These are phyloP conservation scores for barley (Hordeum vulgare) DNA, from an alignment of 176 grass and related monocot species.

Conservation along the genomic window DNA sequence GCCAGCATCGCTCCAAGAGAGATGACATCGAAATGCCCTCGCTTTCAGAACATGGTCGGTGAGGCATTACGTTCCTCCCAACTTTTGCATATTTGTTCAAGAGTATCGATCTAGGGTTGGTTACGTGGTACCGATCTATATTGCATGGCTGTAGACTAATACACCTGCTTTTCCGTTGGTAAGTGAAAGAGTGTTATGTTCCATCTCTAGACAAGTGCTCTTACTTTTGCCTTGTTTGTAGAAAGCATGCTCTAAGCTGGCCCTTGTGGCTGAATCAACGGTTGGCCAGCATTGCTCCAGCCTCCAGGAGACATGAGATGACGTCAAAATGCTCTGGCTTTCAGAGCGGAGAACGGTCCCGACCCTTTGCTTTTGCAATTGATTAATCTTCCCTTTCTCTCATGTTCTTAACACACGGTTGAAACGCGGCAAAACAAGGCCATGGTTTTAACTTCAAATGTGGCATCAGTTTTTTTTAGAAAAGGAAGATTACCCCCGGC, in stretches of 20 bases:
- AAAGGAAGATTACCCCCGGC: too few species aligned
- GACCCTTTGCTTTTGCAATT: neutral
- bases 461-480: too few species aligned
- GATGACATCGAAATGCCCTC: too few species aligned
- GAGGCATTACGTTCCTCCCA: neutral
- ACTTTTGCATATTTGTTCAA: constrained; percentile 1
- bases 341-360: neutral
- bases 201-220: neutral
- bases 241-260: neutral
- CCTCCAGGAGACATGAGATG: neutral
- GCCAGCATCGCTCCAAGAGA: too few species aligned
- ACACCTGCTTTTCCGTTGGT: neutral
- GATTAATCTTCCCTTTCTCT: neutral
- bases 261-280: too few species aligned
- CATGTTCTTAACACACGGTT: neutral
- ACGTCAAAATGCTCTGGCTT: constrained; percentile 30
- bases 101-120: constrained; percentile 20
- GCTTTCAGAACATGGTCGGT: too few species aligned
- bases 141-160: neutral
- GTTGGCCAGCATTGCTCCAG: neutral
- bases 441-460: neutral
- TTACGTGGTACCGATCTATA: constrained; percentile 13
- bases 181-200: neutral
- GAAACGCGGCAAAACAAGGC: neutral
- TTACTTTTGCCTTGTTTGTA: neutral